These are phyloP conservation scores for Mycena rosella DNA, from an alignment of 768 basidiomycete species.

Conservation along the genomic window DNA sequence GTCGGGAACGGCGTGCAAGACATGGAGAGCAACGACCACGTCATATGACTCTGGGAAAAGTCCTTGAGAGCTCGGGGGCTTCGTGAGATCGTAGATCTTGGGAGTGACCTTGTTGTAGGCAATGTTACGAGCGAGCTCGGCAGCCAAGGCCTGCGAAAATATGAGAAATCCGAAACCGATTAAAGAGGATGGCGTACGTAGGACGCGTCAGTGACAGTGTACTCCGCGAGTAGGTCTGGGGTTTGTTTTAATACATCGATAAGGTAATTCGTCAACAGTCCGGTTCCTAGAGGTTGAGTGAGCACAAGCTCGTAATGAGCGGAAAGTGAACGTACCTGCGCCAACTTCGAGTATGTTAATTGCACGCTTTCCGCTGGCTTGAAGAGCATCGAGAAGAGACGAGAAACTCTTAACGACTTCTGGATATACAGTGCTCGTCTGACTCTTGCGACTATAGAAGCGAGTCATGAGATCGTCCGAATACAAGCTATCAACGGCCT, in stretches of 20 bases:
- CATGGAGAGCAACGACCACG: conserved; percentile 14
- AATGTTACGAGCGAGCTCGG: conserved; percentile 9
- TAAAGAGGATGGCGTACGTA: conserved; percentile 1
- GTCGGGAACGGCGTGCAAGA: conserved; percentile 13
- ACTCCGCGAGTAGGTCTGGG: conserved; percentile 10
- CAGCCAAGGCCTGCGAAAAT: neutral
- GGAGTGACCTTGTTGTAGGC: neutral
- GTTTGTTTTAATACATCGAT: conserved; percentile 4
- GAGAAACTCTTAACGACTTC: conserved; percentile 5
- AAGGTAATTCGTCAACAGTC: conserved; percentile 14
- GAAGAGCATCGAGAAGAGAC: neutral
- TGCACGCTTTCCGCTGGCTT: neutral
- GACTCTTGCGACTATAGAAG: neutral
- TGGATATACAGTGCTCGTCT: neutral
- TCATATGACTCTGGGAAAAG: conserved; percentile 1
- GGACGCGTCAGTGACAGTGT: conserved; percentile 24
- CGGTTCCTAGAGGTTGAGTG: conserved; percentile 10
- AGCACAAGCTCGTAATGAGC: too few species aligned
- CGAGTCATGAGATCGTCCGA: conserved; percentile 15
- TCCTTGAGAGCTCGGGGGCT: conserved; percentile 6
- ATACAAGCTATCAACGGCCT: conserved; percentile 14
- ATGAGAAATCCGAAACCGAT: too few species aligned
- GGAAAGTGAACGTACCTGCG: too few species aligned
- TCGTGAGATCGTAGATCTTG: conserved; percentile 18
- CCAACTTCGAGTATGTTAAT: conserved; percentile 23